Evolutionary conservation across 163 green algal genomes (phyloP), one percentile per base, ranked within the genome.

Genomic region (Volvox carteri): DNA sequence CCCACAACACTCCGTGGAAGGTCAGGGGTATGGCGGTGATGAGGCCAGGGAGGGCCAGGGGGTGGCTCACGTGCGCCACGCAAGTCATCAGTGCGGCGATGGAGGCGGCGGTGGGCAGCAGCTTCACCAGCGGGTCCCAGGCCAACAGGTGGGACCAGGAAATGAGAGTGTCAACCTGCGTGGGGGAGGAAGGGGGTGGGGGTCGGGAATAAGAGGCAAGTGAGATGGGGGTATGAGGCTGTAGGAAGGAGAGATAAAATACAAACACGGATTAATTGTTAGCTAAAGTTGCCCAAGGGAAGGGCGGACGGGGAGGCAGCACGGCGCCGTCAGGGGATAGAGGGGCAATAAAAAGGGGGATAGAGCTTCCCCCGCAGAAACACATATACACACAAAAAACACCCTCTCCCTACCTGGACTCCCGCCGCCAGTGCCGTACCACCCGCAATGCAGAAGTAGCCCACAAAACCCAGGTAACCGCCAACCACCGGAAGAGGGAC

Each of bases 401-500:
- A 58, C 30, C 46, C 84, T 48, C 35, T 9, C 46, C 72, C 78
- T 78, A 92, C 85, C 84, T 94, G 90, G 18, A 93, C 79, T 35
- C 89, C 88, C 25, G 78, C 83, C 18, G 91, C 94, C 76, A 98
- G 92, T 5, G 86, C 85, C 0, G 95, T 60, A 23, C 95, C 95
- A 28, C 90, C 91, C 23, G 94, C 93, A 0, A 97, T 85, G 76
- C 95, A 92, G 80, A 98, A 98, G 86, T 95, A 97, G 62, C 95
- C 87, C 70, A 93, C 92, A 62, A 96, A 98, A 16, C 92, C 94
- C 28, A 98, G 93, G 87, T 98, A 98, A 18, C 95, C 96, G 0
- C 96, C 96, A 0, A 98, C 95, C 28, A 98, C 95, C 1, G 96
- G 95, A 50, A 98, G 90, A 0, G 96, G 96, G 39, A 98, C 92